phyloP scores from a whole-genome alignment of 176 grass and related monocot species.

The Dactylis glomerata region DNA sequence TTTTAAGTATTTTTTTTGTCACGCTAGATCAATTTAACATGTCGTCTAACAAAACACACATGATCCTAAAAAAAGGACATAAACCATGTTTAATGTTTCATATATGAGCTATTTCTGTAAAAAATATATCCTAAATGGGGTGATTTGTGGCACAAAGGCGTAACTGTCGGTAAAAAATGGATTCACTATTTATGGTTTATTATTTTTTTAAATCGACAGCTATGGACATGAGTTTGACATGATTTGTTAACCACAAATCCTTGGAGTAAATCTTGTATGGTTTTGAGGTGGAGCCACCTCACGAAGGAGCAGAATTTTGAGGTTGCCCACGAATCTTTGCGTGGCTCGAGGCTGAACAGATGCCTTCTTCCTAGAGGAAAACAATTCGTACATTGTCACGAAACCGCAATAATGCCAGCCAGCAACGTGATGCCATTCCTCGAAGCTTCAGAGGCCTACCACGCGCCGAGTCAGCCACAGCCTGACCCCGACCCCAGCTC shows the following conservation, averaged over 20 bases:
- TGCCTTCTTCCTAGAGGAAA: background rate
- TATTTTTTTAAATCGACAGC: no score
- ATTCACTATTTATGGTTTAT: no score
- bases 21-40: no score
- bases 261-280: background rate
- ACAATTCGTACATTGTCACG: background rate
- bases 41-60: no score
- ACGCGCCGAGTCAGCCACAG: conserved; percentile 8
- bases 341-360: background rate
- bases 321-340: background rate
- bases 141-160: no score
- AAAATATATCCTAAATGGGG: no score
- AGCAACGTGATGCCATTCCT: background rate
- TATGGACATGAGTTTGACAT: background rate
- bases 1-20: no score
- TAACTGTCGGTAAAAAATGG: no score
- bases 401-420: background rate
- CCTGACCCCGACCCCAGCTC: background rate
- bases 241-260: background rate
- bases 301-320: background rate
- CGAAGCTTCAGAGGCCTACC: conserved; percentile 21
- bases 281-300: background rate
- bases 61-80: no score
- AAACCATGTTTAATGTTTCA: no score
- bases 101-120: no score